phyloP scores from a whole-genome alignment of 176 grass and related monocot genomes.

The Typha latifolia region DNA sequence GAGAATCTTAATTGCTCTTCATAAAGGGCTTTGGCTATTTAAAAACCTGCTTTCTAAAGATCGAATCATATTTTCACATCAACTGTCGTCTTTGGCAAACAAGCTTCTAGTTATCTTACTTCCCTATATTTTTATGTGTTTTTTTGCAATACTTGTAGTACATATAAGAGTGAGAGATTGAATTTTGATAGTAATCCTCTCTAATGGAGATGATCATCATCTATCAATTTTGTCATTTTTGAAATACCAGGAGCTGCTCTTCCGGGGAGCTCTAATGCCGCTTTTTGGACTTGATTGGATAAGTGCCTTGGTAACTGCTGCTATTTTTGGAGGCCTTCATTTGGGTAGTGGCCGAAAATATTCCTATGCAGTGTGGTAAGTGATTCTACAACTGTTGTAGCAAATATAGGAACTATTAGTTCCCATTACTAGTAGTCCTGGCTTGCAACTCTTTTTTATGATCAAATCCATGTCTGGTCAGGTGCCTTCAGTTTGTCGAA shows the following conservation, averaged over 20 bases:
- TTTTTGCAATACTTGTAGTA: too few species aligned
- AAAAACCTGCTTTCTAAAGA: too few species aligned
- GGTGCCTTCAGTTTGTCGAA: too few species aligned
- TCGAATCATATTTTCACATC: too few species aligned
- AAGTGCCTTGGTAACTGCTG: slow-evolving; percentile 48
- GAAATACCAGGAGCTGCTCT: slow-evolving; percentile 62
- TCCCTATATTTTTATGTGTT: too few species aligned
- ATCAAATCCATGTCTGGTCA: too few species aligned
- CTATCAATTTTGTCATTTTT: neutral
- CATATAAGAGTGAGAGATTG: neutral
- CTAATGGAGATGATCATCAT: neutral
- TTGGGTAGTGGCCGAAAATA: slow-evolving; percentile 60
- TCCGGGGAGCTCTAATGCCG: slow-evolving; percentile 75
- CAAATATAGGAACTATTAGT: neutral
- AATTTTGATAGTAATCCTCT: neutral
- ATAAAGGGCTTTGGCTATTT: too few species aligned
- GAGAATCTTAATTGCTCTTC: too few species aligned
- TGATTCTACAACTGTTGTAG: neutral
- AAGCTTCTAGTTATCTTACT: too few species aligned
- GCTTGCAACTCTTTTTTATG: too few species aligned
- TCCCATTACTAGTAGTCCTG: too few species aligned
- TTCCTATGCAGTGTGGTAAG: slow-evolving; percentile 69
- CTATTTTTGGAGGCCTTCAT: slow-evolving; percentile 80
- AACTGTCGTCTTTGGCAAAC: too few species aligned
- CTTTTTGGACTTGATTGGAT: slow-evolving; percentile 69